These are phyloP conservation scores for Backusella luteola DNA, from an alignment of 192 early-diverging fungal species.

Conservation along the genomic window DNA sequence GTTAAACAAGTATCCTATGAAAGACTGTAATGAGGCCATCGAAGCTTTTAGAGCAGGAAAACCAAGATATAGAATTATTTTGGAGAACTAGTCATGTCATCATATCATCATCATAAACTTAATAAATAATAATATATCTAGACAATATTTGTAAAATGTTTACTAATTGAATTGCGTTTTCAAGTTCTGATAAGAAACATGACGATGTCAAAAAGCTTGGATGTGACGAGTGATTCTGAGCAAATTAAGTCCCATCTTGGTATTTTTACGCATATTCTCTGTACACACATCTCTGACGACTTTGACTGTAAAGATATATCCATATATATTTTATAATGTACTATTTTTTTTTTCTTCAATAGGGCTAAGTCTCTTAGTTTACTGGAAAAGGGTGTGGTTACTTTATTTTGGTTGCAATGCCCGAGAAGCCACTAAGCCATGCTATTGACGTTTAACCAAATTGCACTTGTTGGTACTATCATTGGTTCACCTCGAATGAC, in stretches of 20 bases:
- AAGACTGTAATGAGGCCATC: slow-evolving; percentile 50
- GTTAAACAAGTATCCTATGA: slow-evolving; percentile 54
- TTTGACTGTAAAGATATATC: slow-evolving; percentile 18
- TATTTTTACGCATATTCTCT: slow-evolving; percentile 33
- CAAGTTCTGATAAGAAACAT: slow-evolving; percentile 54
- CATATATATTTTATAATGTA: no score
- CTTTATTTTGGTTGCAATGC: slow-evolving; percentile 63
- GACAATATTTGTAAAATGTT: no score
- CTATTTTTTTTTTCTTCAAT: no score
- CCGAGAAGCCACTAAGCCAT: slow-evolving; percentile 37
- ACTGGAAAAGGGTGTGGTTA: slow-evolving; percentile 31
- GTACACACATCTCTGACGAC: slow-evolving; percentile 3
- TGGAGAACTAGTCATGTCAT: slow-evolving; percentile 46
- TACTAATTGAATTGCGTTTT: slow-evolving; percentile 40
- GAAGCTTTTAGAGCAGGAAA: slow-evolving; percentile 48
- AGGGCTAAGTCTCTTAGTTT: no score
- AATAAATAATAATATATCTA: not conserved
- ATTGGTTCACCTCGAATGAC: slow-evolving; percentile 55
- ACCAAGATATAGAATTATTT: slow-evolving; percentile 57
- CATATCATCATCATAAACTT: not conserved
- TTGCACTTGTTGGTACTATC: slow-evolving; percentile 54
- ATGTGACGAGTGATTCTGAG: slow-evolving; percentile 30
- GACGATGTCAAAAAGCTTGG: slow-evolving; percentile 57
- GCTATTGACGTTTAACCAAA: slow-evolving; percentile 26
- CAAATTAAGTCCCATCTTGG: not conserved